Evolutionary conservation across 2,329 filamentous ascomycete species (phyloP), one percentile per base, ranked within the genome.

Genomic region (Exutisphaerella laricina): DNA sequence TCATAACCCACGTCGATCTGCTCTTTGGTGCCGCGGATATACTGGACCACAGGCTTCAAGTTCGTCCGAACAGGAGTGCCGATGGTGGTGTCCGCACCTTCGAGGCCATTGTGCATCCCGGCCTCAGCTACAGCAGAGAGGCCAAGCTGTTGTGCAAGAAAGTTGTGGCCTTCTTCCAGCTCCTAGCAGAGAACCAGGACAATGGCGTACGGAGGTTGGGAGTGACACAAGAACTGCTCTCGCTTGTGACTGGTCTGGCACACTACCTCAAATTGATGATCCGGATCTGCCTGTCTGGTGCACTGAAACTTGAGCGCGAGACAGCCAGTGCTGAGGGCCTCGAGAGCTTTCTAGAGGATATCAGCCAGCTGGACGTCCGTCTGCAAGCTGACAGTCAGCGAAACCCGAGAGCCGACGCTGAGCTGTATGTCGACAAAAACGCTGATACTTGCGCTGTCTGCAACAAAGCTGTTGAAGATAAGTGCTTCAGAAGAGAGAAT

Each of bases 91-190:
- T 60, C 1, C 46, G 58, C 29, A 61, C 59, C 7, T 61, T 61
- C 32, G 59, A 63, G 14, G 50, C 49, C n/a, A 61, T 53, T 44
- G 60, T 54, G 18, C 53, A 63, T 29, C 54, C 62, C 85, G 88
- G 85, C 50, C 75, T 98, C 48, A 87, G 88, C 7, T 98, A 97
- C 62, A 85, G 85, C 13, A 82, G 92, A 58, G 92, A 98, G 70
- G 86, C 92, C n/a, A 98, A 98, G 67, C 75, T 98, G 38, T 78
- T 98, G n/a, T 98, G 92, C 73, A 98, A 98, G 68, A 98, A 98
- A 67, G 94, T 98, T 41, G 92, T 98, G 4, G 87, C 90, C 18
- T 98, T 98, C 72, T 98, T 98, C 65, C 88, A 88, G 9, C 72
- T 98, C 13, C 74, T 98, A 6, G 94, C 90, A 4, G 95, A 95